Conservation (phyloP, 768 basidiomycete species). For the Leccinum aurantiacum region DNA sequence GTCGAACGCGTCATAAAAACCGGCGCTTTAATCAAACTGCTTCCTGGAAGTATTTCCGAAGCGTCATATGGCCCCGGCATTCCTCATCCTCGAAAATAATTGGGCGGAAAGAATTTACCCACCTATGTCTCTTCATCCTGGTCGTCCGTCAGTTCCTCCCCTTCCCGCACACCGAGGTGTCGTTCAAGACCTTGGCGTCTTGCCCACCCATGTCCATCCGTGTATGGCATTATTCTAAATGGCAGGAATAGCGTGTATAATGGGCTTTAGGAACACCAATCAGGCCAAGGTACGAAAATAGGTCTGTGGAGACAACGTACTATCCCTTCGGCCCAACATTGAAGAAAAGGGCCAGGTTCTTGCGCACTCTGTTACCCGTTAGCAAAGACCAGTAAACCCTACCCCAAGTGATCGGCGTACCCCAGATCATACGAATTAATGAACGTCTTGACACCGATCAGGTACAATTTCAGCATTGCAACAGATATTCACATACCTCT, state of each 20-base stretch:
- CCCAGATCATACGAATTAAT: conserved; percentile 93
- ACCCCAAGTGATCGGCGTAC: conserved; percentile 36
- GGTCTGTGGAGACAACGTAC: conserved; percentile 48
- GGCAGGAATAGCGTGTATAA: conserved; percentile 81
- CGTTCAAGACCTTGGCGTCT: conserved; percentile 61
- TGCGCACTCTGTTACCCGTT: conserved; percentile 35
- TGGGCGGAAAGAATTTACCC: neutral
- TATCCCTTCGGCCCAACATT: conserved; percentile 80
- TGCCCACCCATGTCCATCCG: conserved; percentile 83
- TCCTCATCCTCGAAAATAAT: conserved; percentile 42
- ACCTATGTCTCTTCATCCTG: conserved; percentile 41
- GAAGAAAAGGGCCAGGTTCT: conserved; percentile 84
- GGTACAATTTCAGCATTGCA: neutral
- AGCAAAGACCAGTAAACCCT: neutral
- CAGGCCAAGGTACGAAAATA: neutral
- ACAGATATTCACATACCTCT: conserved; percentile 49
- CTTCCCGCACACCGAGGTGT: conserved; percentile 62
- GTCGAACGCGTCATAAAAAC: conserved; percentile 10
- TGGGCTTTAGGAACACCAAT: conserved; percentile 47
- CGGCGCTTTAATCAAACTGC: conserved; percentile 26
- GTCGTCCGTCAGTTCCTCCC: conserved; percentile 90
- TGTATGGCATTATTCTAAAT: conserved; percentile 73
- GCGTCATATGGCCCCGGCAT: conserved; percentile 87
- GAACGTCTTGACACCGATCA: conserved; percentile 51
- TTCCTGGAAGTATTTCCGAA: conserved; percentile 39